Evolutionary conservation across 192 early-diverging fungal species (phyloP).

Genomic region (Entomortierella beljakovae): DNA sequence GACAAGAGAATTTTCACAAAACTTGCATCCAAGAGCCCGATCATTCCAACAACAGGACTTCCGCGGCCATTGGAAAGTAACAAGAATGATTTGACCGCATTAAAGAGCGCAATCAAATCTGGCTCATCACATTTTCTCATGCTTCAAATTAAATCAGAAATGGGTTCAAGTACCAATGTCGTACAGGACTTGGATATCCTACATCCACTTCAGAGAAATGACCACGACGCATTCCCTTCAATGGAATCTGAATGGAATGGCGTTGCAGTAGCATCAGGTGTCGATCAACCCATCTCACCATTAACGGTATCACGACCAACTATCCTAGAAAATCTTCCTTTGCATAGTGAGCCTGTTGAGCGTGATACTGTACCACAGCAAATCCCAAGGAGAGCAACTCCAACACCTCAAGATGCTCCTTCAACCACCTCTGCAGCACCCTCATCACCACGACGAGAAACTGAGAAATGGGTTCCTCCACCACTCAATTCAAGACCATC

Average conservation of each 20-base stretch:
- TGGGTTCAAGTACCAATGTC: background rate
- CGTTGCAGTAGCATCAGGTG: slow-evolving; percentile 17
- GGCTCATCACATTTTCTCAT: slow-evolving; percentile 10
- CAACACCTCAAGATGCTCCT: background rate
- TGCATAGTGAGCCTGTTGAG: background rate
- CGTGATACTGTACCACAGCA: background rate
- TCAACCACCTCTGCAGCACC: background rate
- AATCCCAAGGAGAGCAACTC: background rate
- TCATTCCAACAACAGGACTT: background rate
- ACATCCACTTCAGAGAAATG: background rate
- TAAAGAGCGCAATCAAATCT: slow-evolving; percentile 17
- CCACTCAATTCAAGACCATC: slow-evolving; percentile 1
- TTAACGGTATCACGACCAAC: slow-evolving; percentile 21
- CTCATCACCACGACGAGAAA: background rate
- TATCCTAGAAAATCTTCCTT: background rate
- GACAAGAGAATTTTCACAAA: background rate
- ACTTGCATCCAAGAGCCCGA: background rate
- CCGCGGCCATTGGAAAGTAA: slow-evolving; percentile 4
- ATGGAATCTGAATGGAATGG: slow-evolving; percentile 27
- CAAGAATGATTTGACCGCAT: slow-evolving; percentile 6
- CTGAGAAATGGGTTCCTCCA: slow-evolving; percentile 38
- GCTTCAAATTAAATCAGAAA: slow-evolving; percentile 19
- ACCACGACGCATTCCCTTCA: background rate
- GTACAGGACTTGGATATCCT: background rate
- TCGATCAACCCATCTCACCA: slow-evolving; percentile 32